Base-by-base conservation (phyloP, 2,329 filamentous ascomycete genomes). In the Ophiostoma montium region DNA sequence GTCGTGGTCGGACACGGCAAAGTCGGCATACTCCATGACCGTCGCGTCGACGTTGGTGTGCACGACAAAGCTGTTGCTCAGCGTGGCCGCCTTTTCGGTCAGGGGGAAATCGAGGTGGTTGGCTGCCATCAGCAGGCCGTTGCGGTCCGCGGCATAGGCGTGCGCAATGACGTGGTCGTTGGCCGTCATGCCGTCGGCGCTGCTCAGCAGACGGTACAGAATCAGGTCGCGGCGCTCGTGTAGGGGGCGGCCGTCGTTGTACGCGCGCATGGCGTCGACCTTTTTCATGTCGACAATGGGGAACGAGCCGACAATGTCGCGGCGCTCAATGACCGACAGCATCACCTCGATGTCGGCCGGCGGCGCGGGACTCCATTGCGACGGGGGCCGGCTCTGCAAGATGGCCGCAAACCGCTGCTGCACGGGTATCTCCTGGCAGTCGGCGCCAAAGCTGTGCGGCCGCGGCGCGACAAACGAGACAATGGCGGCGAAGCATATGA, bases 241-340 rank as follows among this genome's bases (percentile, higher is more conserved):
- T 8, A 72, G 51, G 0, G 66, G 60, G 43, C 63, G 66, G 0
- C 54, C 63, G 9, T 59, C 57, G 55, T 76, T 77, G 53, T 64
- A 72, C 0, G 49, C 59, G 0, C 53, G 54, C 67, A 77, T 70
- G 56, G 19, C 19, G 39, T 76, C 72, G 8, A 76, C 73, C 59
- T 75, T 75, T 57, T 67, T 67, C 69, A 76, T 74, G 44, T 74
- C 68, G 3, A 75, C 61, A 0, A 67, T 61, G 8, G 74, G 74
- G 50, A 76, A 76, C 0, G 58, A 59, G 3, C 70, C 71, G 1
- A 65, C 60, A 2, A 65, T 61, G 13, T 62, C 56, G 38, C 62
- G 57, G 2, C 66, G 56, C 2, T 65, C 67, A 13, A 69, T 64
- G 5, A 60, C 47, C 1, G 59, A 57, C 2, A 66, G 61, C 19